Evolutionary conservation across 192 early-diverging fungal species (phyloP).

Genomic region (Martensiomyces pterosporus): DNA sequence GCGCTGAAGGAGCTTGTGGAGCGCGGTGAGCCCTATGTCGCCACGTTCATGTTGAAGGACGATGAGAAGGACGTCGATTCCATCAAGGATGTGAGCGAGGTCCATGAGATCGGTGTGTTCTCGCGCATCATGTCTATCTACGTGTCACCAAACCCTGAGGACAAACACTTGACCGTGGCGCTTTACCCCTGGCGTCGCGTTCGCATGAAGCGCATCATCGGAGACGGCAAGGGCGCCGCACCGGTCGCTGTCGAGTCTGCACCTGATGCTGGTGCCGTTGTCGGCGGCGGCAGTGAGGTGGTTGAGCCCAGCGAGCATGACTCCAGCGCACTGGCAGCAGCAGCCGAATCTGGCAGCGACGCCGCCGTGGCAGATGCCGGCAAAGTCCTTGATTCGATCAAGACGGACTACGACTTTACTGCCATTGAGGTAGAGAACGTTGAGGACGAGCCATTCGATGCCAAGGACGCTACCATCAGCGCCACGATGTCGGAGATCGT

Average conservation of each 20-base stretch:
- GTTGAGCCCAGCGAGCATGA: too few relatives aligned
- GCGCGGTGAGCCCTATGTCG: slow-evolving; percentile 94
- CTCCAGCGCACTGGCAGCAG: too few relatives aligned
- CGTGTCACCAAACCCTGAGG: slow-evolving; percentile 70
- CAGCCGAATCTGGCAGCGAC: slow-evolving; percentile 10
- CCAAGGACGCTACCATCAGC: slow-evolving; percentile 80
- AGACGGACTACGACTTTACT: slow-evolving; percentile 69
- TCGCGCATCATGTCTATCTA: slow-evolving; percentile 95
- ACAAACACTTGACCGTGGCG: slow-evolving; percentile 85
- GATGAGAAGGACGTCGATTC: slow-evolving; percentile 83
- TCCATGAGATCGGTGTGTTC: slow-evolving; percentile 92
- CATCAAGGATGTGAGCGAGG: slow-evolving; percentile 69
- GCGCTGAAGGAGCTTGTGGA: slow-evolving; percentile 90
- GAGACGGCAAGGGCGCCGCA: not conserved
- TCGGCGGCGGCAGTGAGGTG: too few relatives aligned
- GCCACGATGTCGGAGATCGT: slow-evolving; percentile 95
- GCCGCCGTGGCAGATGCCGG: slow-evolving; percentile 16
- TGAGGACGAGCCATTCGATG: slow-evolving; percentile 76
- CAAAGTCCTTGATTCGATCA: slow-evolving; percentile 35
- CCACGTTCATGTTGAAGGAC: slow-evolving; percentile 90
- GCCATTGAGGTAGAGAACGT: slow-evolving; percentile 87
- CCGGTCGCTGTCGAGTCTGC: too few relatives aligned
- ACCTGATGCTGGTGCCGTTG: too few relatives aligned
- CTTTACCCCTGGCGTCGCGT: slow-evolving; percentile 95
- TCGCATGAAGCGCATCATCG: slow-evolving; percentile 57